phyloP scores from a whole-genome alignment of 371 early-diverging fungal species.

The Mortierella sp. region DNA sequence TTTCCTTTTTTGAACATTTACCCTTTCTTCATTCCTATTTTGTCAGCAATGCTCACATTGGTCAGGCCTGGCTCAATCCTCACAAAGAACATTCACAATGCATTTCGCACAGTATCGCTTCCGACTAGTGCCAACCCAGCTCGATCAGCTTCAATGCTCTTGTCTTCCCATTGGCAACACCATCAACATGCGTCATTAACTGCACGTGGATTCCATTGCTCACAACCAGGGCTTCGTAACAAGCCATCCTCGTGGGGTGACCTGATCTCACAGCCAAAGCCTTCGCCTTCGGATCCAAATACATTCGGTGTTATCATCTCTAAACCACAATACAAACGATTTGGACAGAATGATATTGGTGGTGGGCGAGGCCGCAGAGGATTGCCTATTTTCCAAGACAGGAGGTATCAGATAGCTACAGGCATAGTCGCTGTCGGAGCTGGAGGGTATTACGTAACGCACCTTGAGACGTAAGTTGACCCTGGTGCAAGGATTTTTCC shows the following conservation, averaged over 20 bases:
- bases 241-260: conserved; percentile 36
- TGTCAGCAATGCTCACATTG: background rate
- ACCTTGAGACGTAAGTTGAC: conserved; percentile 62
- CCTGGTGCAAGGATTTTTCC: background rate
- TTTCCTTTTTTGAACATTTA: conserved; percentile 2
- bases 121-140: background rate
- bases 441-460: conserved; percentile 73
- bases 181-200: background rate
- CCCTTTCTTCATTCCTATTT: background rate
- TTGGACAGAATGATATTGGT: conserved; percentile 30
- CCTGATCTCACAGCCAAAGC: conserved; percentile 36
- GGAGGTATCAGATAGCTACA: conserved; percentile 36
- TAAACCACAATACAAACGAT: conserved; percentile 45
- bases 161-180: background rate
- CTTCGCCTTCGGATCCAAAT: conserved; percentile 10
- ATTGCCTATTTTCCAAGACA: conserved; percentile 29
- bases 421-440: conserved; percentile 36
- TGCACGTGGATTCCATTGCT: background rate
- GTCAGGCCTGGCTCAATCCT: conserved; percentile 9
- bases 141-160: background rate
- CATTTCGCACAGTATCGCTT: background rate
- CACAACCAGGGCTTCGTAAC: conserved; percentile 14
- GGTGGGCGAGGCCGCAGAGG: conserved; percentile 14
- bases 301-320: conserved; percentile 12
- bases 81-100: background rate